These are phyloP conservation scores for Pistacia vera DNA, from an alignment of 345 rosid genomes.

Conservation along the genomic window DNA sequence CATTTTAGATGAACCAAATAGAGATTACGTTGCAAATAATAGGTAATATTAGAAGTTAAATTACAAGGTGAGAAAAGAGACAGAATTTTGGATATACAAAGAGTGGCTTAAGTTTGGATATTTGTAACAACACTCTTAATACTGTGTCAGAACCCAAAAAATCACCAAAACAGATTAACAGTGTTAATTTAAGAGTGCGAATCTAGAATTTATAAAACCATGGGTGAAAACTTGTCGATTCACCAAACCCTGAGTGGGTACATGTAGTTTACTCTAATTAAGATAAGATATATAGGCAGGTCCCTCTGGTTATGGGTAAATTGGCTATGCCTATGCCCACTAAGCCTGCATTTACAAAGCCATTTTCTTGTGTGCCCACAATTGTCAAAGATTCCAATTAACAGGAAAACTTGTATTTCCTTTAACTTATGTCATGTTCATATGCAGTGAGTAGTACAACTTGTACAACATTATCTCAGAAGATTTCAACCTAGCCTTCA, in stretches of 20 bases:
- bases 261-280: too few relatives aligned
- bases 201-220: too few relatives aligned
- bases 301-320: not conserved
- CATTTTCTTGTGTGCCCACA: slow-evolving; percentile 15
- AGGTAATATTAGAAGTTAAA: not conserved
- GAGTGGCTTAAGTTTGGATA: too few relatives aligned
- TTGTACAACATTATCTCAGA: slow-evolving; percentile 6
- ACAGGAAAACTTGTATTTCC: not conserved
- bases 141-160: too few relatives aligned
- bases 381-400: not conserved
- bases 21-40: not conserved
- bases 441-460: not conserved
- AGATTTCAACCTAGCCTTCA: too few relatives aligned
- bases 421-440: not conserved
- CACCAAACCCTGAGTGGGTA: too few relatives aligned
- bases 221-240: too few relatives aligned
- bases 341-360: slow-evolving; percentile 10
- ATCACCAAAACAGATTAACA: too few relatives aligned
- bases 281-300: not conserved
- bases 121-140: too few relatives aligned
- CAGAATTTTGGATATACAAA: not conserved
- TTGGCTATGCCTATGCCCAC: not conserved
- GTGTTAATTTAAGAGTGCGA: too few relatives aligned
- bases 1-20: slow-evolving; percentile 10
- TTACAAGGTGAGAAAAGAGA: not conserved